These are phyloP conservation scores for Mycena venus DNA, from an alignment of 768 basidiomycete genomes.

Conservation along the genomic window DNA sequence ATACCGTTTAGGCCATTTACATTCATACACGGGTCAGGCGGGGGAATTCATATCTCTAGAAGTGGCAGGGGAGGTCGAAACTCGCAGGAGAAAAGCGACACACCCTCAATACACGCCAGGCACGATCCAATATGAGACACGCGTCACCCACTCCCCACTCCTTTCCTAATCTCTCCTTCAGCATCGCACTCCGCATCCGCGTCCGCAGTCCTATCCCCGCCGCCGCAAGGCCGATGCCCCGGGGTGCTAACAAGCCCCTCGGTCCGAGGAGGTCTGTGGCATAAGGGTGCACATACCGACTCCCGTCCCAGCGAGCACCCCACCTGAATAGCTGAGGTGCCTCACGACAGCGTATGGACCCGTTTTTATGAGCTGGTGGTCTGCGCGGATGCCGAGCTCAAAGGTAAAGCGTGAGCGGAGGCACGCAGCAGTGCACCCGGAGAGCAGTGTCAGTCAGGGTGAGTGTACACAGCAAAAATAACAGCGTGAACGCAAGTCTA, in stretches of 20 bases:
- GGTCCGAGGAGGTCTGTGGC: background rate
- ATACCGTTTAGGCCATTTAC: too few species aligned
- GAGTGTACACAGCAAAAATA: background rate
- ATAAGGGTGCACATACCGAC: slow-evolving; percentile 15
- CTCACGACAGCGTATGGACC: slow-evolving; percentile 49
- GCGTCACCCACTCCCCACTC: slow-evolving; percentile 32
- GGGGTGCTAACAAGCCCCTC: background rate
- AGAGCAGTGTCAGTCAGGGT: background rate
- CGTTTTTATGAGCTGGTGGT: slow-evolving; percentile 37
- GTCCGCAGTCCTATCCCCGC: background rate
- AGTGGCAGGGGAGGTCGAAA: too few species aligned
- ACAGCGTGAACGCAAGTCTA: background rate
- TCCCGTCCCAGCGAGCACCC: slow-evolving; percentile 40
- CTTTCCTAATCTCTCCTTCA: slow-evolving; percentile 15
- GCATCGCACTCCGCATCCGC: slow-evolving; percentile 24
- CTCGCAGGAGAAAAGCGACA: too few species aligned
- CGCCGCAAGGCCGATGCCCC: background rate
- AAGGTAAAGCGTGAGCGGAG: slow-evolving; percentile 48
- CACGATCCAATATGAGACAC: slow-evolving; percentile 15
- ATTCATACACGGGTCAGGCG: too few species aligned
- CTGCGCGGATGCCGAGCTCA: background rate
- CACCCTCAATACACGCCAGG: slow-evolving; percentile 25
- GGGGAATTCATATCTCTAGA: too few species aligned
- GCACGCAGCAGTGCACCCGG: slow-evolving; percentile 40
- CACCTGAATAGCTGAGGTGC: slow-evolving; percentile 45